Percentiles rank a stretch among this genome's conserved stretches.
These are phyloP conservation scores for Fragaria vesca DNA, from an alignment of 306 rosid species.

Conservation along the genomic window DNA sequence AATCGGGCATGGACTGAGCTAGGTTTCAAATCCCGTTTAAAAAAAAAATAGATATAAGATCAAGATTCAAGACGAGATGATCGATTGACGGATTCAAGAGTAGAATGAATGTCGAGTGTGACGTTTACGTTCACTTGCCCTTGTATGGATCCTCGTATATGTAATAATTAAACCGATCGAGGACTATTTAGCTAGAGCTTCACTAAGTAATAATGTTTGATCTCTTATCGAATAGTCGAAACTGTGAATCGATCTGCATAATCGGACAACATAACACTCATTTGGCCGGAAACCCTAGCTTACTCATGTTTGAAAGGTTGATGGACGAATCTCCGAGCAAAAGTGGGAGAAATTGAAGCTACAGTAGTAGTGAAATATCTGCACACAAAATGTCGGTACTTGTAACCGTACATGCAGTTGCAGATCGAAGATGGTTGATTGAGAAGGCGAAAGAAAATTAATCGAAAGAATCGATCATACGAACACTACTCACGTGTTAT, in stretches of 20 bases:
- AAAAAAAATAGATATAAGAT: too few species aligned
- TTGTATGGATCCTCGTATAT: too few species aligned
- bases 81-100: not conserved
- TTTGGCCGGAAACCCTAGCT: not conserved
- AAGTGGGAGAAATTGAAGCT: not conserved
- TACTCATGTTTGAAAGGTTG: not conserved
- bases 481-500: conserved; percentile 18
- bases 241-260: not conserved
- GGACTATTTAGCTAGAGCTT: not conserved
- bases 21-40: too few species aligned
- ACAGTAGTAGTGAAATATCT: not conserved
- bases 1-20: too few species aligned
- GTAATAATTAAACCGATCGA: too few species aligned
- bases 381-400: conserved; percentile 3
- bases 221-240: not conserved
- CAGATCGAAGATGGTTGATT: not conserved
- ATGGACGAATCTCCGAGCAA: not conserved
- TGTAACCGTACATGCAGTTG: conserved; percentile 5
- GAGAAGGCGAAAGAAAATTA: not conserved
- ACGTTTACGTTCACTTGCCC: not conserved
- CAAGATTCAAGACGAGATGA: too few species aligned
- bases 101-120: not conserved
- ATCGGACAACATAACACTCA: not conserved
- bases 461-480: not conserved
- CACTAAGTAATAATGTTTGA: not conserved